Percentiles rank a stretch among this genome's conserved stretches.
phyloP scores from a whole-genome alignment of 768 basidiomycete genomes.

The Calocybe gangraenosa region DNA sequence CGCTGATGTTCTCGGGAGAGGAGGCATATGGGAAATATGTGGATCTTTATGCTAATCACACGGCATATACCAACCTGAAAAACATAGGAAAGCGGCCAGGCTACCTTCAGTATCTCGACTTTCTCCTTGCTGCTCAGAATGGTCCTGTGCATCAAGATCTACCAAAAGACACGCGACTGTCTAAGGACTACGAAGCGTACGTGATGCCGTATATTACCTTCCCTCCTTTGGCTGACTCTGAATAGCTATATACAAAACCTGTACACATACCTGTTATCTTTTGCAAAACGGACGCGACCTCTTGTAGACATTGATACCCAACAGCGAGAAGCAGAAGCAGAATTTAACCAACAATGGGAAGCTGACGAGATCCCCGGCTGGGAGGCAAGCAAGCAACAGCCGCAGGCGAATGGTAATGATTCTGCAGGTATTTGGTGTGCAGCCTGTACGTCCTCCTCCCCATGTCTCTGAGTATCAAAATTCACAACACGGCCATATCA shows the following conservation, averaged over 20 bases:
- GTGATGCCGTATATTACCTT: conserved; percentile 23
- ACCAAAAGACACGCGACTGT: conserved; percentile 58
- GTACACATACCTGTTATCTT: conserved; percentile 81
- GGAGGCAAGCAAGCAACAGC: conserved; percentile 48
- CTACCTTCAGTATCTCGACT: conserved; percentile 92
- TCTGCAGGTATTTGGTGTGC: conserved; percentile 85
- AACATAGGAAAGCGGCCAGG: conserved; percentile 77
- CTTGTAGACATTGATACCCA: conserved; percentile 71
- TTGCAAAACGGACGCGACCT: conserved; percentile 81
- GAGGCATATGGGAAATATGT: conserved; percentile 94
- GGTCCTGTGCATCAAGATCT: conserved; percentile 65
- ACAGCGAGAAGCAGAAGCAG: conserved; percentile 56
- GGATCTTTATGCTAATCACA: conserved; percentile 86
- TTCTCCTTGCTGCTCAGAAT: conserved; percentile 64
- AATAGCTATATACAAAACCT: conserved; percentile 79
- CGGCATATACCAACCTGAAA: conserved; percentile 86
- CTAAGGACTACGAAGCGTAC: conserved; percentile 78
- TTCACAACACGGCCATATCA: background rate
- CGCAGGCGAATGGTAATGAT: conserved; percentile 38
- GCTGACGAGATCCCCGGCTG: conserved; percentile 72
- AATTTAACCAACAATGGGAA: conserved; percentile 82
- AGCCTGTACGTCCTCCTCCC: conserved; percentile 60
- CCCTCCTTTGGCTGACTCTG: conserved; percentile 7
- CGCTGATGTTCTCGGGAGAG: conserved; percentile 91
- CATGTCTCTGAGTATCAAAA: conserved; percentile 1